These are phyloP conservation scores for Neopestalotiopsis clavispora DNA, from an alignment of 2,329 filamentous ascomycete species.

Conservation along the genomic window DNA sequence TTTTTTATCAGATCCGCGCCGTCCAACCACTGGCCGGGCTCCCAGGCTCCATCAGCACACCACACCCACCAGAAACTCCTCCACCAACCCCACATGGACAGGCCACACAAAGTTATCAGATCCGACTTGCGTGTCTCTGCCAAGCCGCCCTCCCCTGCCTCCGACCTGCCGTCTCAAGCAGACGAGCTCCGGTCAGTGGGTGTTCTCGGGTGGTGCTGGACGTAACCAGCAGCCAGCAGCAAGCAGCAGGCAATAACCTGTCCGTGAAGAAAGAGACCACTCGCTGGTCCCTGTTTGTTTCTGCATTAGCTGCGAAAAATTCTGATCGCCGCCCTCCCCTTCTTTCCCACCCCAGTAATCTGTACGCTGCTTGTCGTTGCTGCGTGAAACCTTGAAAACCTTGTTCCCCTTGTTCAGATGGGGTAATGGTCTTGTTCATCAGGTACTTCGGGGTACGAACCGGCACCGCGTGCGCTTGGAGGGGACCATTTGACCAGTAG, in stretches of 20 bases:
- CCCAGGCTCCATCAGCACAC: not conserved
- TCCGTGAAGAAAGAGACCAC: not conserved
- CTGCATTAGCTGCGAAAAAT: conserved; percentile 30
- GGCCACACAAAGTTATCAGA: conserved; percentile 43
- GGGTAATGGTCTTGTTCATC: conserved; percentile 21
- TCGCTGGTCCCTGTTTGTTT: conserved; percentile 11
- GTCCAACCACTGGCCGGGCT: not conserved
- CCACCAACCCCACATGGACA: not conserved
- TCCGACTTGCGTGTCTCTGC: conserved; percentile 34
- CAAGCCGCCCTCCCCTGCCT: conserved; percentile 25
- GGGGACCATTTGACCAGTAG: not conserved
- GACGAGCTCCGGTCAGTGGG: conserved; percentile 10
- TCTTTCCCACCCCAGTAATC: not conserved
- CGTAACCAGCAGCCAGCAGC: not conserved
- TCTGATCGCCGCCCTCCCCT: conserved; percentile 18
- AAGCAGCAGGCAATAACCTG: too few species aligned
- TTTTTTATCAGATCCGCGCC: conserved; percentile 21
- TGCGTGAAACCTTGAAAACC: not conserved
- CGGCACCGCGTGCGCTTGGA: not conserved
- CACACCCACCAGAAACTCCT: not conserved
- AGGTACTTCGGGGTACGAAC: conserved; percentile 24
- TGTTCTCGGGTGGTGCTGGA: not conserved
- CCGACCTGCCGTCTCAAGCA: conserved; percentile 15
- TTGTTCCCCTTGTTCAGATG: conserved; percentile 17
- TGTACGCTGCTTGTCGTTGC: not conserved